Conservation (phyloP, 2,329 filamentous ascomycete genomes). For the Neocatenulostroma microsporum region DNA sequence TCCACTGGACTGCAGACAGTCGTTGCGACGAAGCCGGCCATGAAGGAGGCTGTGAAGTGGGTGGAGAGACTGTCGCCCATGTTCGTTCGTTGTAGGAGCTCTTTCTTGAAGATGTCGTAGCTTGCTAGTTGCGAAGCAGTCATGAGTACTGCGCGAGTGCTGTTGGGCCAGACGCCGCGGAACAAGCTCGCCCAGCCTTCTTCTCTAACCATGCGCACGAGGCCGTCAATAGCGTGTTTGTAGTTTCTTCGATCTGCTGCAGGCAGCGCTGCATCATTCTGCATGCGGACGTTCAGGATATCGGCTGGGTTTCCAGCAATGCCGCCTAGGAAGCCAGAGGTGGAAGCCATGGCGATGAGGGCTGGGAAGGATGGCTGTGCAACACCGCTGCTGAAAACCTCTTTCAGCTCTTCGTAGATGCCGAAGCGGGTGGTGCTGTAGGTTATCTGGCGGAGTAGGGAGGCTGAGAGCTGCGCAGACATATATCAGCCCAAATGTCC, state of each 20-base stretch:
- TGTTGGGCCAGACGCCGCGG: slow-evolving; percentile 78
- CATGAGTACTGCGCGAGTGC: slow-evolving; percentile 75
- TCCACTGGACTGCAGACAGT: slow-evolving; percentile 80
- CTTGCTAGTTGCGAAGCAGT: slow-evolving; percentile 75
- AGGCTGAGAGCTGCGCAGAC: slow-evolving; percentile 64
- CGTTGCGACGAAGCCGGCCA: slow-evolving; percentile 75
- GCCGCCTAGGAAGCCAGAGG: slow-evolving; percentile 81
- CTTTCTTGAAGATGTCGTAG: slow-evolving; percentile 73
- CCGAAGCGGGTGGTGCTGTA: slow-evolving; percentile 96
- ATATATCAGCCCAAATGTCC: neutral
- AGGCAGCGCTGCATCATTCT: slow-evolving; percentile 78
- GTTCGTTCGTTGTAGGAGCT: slow-evolving; percentile 58
- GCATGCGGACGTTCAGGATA: slow-evolving; percentile 97
- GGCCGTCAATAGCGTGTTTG: slow-evolving; percentile 76
- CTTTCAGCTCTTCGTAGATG: slow-evolving; percentile 89
- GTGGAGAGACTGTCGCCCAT: slow-evolving; percentile 62
- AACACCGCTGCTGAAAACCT: slow-evolving; percentile 49
- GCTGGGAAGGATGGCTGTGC: slow-evolving; percentile 56
- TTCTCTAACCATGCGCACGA: slow-evolving; percentile 76
- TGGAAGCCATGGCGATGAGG: slow-evolving; percentile 72
- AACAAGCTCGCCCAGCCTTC: slow-evolving; percentile 73
- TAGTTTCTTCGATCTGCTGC: slow-evolving; percentile 72
- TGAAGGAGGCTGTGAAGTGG: slow-evolving; percentile 68
- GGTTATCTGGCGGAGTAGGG: slow-evolving; percentile 80
- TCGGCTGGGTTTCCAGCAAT: slow-evolving; percentile 90